Evolutionary conservation across 2,329 filamentous ascomycete genomes (phyloP), one percentile per base, ranked within the genome.

Genomic region (Talaromyces sp.): DNA sequence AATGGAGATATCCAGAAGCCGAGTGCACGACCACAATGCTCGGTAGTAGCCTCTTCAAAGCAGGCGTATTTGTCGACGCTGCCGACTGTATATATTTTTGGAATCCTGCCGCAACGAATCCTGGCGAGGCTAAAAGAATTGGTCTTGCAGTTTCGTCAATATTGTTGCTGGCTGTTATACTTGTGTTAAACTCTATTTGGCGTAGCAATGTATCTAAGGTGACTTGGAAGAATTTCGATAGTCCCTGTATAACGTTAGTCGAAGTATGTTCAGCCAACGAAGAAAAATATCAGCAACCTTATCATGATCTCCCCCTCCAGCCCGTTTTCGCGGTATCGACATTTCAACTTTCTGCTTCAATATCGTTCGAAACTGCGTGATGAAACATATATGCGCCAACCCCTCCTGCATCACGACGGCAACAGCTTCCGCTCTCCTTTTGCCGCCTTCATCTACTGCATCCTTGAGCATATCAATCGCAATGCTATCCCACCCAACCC

Each of bases 331-430:
- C 27, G 81, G 80, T 43, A 83, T 79, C 1, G 77, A 78, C 70
- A 80, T 78, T 69, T 83, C 81, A 31, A 83, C 73, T 63, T 80
- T 81, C 67, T 83, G 81, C 70, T 81, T 81, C 64, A 83, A 67
- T 57, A 83, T 77, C 11, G 81, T 83, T 68, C 81, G 80, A 47
- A 80, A 80, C 62, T 82, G 81, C 3, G 81, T 82, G 65, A 83
- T 79, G 65, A 83, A 82, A 67, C 80, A 82, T n/a, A 83, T 81
- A 72, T 83, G 81, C 4, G 81, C 81, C 11, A 84, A 61, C 1
- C 80, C 82, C 68, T 98, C 94, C 72, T 96, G 91, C 90, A 99
- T 94, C 27, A 98, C 91, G 0, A 98, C 89, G 0, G 95, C 94
- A 63, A 93, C 92, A 19, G 96, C 85, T 67, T 94, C 90, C 0